A percentile compares a stretch with the other conserved stretches of the same genome.
These are phyloP conservation scores for Yamadazyma songkhlaensis DNA, from an alignment of 1,139 yeast genomes.

Conservation along the genomic window DNA sequence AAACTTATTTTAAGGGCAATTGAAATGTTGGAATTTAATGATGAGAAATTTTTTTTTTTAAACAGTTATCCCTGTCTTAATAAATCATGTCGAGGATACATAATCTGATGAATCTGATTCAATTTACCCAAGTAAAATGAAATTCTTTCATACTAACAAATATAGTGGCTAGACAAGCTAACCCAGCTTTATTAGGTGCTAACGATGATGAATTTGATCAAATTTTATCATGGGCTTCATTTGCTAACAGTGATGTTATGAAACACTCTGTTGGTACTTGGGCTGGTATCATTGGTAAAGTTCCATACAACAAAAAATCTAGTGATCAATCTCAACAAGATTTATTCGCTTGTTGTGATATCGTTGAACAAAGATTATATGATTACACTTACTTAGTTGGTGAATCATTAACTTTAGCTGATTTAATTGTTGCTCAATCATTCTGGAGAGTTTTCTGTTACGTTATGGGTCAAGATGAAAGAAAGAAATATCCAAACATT, in stretches of 20 bases:
- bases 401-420: slow-evolving; percentile 86
- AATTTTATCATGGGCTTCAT: slow-evolving; percentile 80
- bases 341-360: slow-evolving; percentile 37
- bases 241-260: slow-evolving; percentile 70
- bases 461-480: slow-evolving; percentile 77
- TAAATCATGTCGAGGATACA: slow-evolving; percentile 67
- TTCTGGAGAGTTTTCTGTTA: slow-evolving; percentile 63
- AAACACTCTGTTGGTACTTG: slow-evolving; percentile 33
- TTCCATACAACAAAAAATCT: slow-evolving; percentile 74
- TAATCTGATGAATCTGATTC: slow-evolving; percentile 35
- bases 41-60: slow-evolving; percentile 50
- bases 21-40: slow-evolving; percentile 50
- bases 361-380: slow-evolving; percentile 64
- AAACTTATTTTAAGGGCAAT: neutral
- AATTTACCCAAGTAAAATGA: neutral
- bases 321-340: slow-evolving; percentile 53
- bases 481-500: slow-evolving; percentile 67
- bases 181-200: slow-evolving; percentile 54
- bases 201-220: slow-evolving; percentile 65
- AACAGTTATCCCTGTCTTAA: slow-evolving; percentile 95
- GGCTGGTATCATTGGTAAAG: slow-evolving; percentile 32
- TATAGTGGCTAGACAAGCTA: slow-evolving; percentile 27
- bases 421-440: slow-evolving; percentile 61
- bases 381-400: slow-evolving; percentile 87
- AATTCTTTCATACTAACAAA: neutral